Conservation (phyloP, 2,329 filamentous ascomycete species). For the Lasiodiplodia hormozganensis region DNA sequence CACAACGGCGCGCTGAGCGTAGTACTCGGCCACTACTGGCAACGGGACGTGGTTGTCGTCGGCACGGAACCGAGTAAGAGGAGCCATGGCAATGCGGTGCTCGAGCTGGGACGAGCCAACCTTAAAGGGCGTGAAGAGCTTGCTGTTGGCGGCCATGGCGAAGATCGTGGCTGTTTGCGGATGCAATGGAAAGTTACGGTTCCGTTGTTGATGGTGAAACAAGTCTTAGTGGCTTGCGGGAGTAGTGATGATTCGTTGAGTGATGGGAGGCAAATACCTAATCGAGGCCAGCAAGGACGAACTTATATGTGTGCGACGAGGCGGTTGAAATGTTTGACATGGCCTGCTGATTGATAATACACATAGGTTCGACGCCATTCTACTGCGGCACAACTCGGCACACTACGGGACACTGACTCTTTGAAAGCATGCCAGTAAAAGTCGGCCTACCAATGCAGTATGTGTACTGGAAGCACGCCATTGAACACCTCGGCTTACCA, state of each 20-base stretch:
- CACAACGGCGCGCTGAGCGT: slow-evolving; percentile 39
- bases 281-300: neutral
- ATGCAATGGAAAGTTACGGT: neutral
- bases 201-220: slow-evolving; percentile 1
- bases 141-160: slow-evolving; percentile 29
- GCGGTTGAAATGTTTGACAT: neutral
- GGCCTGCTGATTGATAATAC: slow-evolving; percentile 20
- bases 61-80: slow-evolving; percentile 50
- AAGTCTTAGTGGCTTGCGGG: neutral
- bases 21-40: slow-evolving; percentile 47
- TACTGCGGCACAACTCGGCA: neutral
- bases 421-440: neutral
- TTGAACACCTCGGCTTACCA: neutral
- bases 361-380: slow-evolving; percentile 10
- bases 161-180: neutral
- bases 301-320: neutral
- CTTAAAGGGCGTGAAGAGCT: slow-evolving; percentile 40
- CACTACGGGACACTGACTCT: neutral
- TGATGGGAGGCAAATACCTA: neutral
- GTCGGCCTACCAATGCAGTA: neutral
- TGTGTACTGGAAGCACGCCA: neutral
- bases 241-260: neutral
- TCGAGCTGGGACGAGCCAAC: slow-evolving; percentile 38
- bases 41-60: slow-evolving; percentile 56
- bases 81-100: slow-evolving; percentile 40